Percentiles rank a stretch among this genome's conserved stretches.
These are phyloP conservation scores for Flaveria floridana DNA, from an alignment of 140 eudicot species.

Conservation along the genomic window DNA sequence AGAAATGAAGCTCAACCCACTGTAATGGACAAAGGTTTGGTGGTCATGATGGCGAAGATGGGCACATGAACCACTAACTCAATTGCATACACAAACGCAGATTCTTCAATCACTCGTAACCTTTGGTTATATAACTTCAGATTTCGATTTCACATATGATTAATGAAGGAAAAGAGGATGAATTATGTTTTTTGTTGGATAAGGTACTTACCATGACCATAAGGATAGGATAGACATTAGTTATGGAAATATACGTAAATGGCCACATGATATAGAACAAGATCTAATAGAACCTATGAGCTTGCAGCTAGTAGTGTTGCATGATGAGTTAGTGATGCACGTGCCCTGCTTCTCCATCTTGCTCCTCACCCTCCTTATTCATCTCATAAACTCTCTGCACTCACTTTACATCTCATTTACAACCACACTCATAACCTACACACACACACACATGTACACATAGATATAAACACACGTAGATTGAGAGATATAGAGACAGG, in stretches of 20 bases:
- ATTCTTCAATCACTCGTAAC: neutral
- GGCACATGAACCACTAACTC: conserved; percentile 85
- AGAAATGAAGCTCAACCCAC: conserved; percentile 1
- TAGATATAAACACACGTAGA: neutral
- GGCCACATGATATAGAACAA: too few relatives aligned
- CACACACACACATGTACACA: too few relatives aligned
- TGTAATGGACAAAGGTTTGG: conserved; percentile 44
- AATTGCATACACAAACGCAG: conserved; percentile 12
- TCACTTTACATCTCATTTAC: neutral
- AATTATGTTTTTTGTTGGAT: too few relatives aligned
- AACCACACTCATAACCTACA: neutral
- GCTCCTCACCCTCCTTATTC: conserved; percentile 61
- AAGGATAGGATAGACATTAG: too few relatives aligned
- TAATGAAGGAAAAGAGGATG: too few relatives aligned
- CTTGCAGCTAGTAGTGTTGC: neutral
- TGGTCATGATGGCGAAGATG: conserved; percentile 94
- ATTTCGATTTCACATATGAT: too few relatives aligned
- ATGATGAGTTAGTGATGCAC: conserved; percentile 68
- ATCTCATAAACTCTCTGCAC: neutral
- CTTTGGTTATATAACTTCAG: too few relatives aligned
- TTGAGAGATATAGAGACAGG: neutral
- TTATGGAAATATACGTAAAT: too few relatives aligned
- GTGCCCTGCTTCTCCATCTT: conserved; percentile 99
- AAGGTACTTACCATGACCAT: too few relatives aligned
- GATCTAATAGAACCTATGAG: neutral